Conservation (phyloP, 768 basidiomycete species). For the Hortiboletus flavorubellus region DNA sequence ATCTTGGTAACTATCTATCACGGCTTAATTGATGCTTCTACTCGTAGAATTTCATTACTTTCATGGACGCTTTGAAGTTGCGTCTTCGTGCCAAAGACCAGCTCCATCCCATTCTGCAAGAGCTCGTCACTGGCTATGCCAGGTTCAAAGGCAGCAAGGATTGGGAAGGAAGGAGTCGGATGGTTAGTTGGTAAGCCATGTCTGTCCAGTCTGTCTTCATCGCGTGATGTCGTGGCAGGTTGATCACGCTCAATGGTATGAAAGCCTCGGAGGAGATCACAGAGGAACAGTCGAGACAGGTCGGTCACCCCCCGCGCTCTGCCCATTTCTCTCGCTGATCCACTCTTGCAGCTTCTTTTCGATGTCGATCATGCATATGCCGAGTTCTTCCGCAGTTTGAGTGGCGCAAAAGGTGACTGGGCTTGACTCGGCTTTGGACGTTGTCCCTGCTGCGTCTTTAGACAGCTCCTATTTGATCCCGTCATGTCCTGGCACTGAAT, state of each 20-base stretch:
- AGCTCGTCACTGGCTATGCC: slow-evolving; percentile 92
- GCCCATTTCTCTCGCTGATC: background rate
- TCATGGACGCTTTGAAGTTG: slow-evolving; percentile 96
- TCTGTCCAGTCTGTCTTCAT: background rate
- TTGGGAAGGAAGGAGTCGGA: slow-evolving; percentile 89
- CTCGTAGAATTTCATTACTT: slow-evolving; percentile 91
- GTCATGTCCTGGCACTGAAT: background rate
- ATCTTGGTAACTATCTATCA: background rate
- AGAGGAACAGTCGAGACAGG: slow-evolving; percentile 94
- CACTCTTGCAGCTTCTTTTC: slow-evolving; percentile 68
- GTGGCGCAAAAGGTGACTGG: slow-evolving; percentile 35
- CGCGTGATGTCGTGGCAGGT: slow-evolving; percentile 43
- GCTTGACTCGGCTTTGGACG: slow-evolving; percentile 6
- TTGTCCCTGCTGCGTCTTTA: background rate
- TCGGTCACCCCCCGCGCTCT: slow-evolving; percentile 26
- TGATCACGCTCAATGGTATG: slow-evolving; percentile 96
- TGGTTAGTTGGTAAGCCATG: slow-evolving; percentile 79
- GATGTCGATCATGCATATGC: slow-evolving; percentile 96
- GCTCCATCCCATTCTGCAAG: slow-evolving; percentile 90
- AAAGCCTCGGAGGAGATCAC: slow-evolving; percentile 94
- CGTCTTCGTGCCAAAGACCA: slow-evolving; percentile 96
- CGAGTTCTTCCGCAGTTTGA: slow-evolving; percentile 83
- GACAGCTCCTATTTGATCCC: background rate
- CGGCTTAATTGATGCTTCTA: background rate
- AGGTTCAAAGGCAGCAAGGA: slow-evolving; percentile 93